phyloP scores from a whole-genome alignment of 257 asterid genomes.

The Scutellaria galericulata region DNA sequence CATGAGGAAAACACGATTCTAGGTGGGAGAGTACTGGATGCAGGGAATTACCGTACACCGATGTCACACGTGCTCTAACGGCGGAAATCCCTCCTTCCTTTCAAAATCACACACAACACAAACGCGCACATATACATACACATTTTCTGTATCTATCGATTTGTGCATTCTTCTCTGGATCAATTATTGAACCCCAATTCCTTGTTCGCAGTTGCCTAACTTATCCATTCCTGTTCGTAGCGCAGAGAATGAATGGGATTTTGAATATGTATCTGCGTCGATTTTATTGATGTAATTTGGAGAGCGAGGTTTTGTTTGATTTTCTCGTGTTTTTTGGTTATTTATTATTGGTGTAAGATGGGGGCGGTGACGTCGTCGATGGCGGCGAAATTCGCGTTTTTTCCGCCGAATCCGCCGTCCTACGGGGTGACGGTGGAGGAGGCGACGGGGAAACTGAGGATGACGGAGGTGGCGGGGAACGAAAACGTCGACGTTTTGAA shows the following conservation, averaged over 20 bases:
- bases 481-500: constrained; percentile 82
- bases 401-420: constrained; percentile 93
- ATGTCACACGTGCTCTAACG: constrained; percentile 69
- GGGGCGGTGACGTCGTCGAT: constrained; percentile 91
- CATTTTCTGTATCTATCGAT: constrained; percentile 24
- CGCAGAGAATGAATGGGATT: constrained; percentile 25
- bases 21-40: constrained; percentile 6
- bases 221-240: constrained; percentile 34
- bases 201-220: constrained; percentile 9
- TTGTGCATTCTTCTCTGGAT: constrained; percentile 27
- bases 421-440: constrained; percentile 64
- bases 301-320: neutral
- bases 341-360: constrained; percentile 51
- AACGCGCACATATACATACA: constrained; percentile 38
- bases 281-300: neutral
- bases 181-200: constrained; percentile 43
- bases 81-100: constrained; percentile 63
- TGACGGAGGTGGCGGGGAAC: constrained; percentile 84
- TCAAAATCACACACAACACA: constrained; percentile 17
- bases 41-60: constrained; percentile 38
- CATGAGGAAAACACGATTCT: neutral
- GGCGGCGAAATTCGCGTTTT: constrained; percentile 95
- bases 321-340: neutral
- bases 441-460: constrained; percentile 64
- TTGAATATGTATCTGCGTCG: neutral